Evolutionary conservation across 2,329 filamentous ascomycete species (phyloP).

Genomic region (Xylaria sp.): DNA sequence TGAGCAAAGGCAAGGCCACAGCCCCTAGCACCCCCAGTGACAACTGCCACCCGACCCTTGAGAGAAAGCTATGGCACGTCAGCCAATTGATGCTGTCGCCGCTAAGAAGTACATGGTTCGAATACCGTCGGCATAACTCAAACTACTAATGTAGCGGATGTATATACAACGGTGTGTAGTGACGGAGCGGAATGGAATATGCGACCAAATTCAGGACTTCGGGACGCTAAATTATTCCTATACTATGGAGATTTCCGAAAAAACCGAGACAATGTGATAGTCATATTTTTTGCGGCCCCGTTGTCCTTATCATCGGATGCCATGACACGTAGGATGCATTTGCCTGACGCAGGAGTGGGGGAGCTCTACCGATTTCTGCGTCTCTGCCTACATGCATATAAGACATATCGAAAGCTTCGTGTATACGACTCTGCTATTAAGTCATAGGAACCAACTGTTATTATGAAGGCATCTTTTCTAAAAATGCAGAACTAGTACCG

Average conservation of each 20-base stretch:
- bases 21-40: constrained; percentile 60
- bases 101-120: not conserved
- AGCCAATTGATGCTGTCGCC: not conserved
- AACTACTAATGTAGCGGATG: not conserved
- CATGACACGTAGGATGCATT: not conserved
- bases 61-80: constrained; percentile 57
- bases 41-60: constrained; percentile 58
- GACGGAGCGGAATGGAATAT: too few species aligned
- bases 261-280: not conserved
- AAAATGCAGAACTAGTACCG: too few species aligned
- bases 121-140: constrained; percentile 20
- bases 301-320: not conserved
- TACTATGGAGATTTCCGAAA: not conserved
- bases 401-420: too few species aligned
- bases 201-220: not conserved
- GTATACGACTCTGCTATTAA: too few species aligned
- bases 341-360: not conserved
- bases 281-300: not conserved
- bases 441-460: too few species aligned
- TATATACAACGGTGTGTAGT: not conserved
- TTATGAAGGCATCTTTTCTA: too few species aligned
- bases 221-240: not conserved
- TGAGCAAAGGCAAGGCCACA: constrained; percentile 59
- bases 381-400: not conserved
- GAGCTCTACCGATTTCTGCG: not conserved